Conservation (phyloP, 306 rosid species). For the Quercus aquifolioides region DNA sequence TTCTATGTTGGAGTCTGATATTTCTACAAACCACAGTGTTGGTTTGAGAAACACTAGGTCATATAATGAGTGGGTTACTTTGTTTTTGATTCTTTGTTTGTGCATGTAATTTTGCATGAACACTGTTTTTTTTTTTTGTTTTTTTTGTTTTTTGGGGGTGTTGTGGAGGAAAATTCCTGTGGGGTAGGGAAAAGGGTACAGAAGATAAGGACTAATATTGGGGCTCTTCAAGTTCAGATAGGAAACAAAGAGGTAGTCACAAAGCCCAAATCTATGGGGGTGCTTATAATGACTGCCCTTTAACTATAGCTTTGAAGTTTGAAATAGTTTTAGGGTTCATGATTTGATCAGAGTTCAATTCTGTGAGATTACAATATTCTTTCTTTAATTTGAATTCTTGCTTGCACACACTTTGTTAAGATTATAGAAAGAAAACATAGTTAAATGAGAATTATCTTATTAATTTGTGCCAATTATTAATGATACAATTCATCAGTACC, state of each 20-base stretch:
- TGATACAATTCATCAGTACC: neutral
- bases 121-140: neutral
- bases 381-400: neutral
- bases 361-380: neutral
- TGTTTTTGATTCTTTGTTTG: conserved; percentile 11
- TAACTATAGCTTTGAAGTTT: neutral
- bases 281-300: neutral
- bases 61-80: neutral
- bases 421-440: too few species aligned
- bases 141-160: neutral
- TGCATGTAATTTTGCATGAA: neutral
- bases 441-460: neutral
- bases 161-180: neutral
- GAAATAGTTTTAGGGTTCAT: neutral
- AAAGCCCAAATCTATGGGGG: neutral
- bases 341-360: neutral
- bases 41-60: conserved; percentile 12
- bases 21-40: conserved; percentile 36
- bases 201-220: neutral
- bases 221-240: neutral
- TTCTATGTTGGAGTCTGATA: conserved; percentile 51
- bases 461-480: neutral
- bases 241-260: neutral
- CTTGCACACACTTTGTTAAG: neutral
- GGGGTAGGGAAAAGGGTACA: neutral